These are phyloP conservation scores for Capsicum pubescens DNA, from an alignment of 257 asterid species.

Conservation along the genomic window DNA sequence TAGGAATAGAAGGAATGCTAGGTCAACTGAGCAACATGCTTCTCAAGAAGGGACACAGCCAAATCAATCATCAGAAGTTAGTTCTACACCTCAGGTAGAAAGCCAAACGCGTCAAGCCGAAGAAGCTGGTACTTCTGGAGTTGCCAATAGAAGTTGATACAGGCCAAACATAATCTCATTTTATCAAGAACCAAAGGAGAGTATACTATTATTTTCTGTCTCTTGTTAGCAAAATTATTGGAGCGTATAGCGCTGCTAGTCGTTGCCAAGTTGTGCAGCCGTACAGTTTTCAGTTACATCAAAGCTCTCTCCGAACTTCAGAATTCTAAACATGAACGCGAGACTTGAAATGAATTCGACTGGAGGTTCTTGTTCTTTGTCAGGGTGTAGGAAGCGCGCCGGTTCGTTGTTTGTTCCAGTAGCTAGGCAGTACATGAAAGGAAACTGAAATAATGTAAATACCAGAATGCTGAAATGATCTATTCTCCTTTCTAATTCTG, in stretches of 20 bases:
- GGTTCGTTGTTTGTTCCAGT: not conserved
- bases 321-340: not conserved
- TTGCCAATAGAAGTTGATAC: constrained; percentile 36
- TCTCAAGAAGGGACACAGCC: constrained; percentile 41
- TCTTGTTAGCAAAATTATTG: not conserved
- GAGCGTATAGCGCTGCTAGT: not conserved
- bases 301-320: not conserved
- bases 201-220: not conserved
- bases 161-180: not conserved
- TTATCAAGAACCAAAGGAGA: not conserved
- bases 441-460: constrained; percentile 26
- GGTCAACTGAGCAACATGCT: constrained; percentile 44
- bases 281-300: constrained; percentile 3
- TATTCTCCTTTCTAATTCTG: not conserved
- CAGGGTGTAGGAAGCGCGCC: not conserved
- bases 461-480: not conserved
- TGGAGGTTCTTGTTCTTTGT: not conserved
- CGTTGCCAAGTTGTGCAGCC: not conserved
- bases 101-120: constrained; percentile 42
- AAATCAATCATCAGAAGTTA: constrained; percentile 46
- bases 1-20: constrained; percentile 48
- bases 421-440: not conserved
- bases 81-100: constrained; percentile 37
- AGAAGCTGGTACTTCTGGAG: constrained; percentile 41
- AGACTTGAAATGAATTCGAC: not conserved